Evolutionary conservation across 192 early-diverging fungal genomes (phyloP).

Genomic region (Entomortierella lignicola): DNA sequence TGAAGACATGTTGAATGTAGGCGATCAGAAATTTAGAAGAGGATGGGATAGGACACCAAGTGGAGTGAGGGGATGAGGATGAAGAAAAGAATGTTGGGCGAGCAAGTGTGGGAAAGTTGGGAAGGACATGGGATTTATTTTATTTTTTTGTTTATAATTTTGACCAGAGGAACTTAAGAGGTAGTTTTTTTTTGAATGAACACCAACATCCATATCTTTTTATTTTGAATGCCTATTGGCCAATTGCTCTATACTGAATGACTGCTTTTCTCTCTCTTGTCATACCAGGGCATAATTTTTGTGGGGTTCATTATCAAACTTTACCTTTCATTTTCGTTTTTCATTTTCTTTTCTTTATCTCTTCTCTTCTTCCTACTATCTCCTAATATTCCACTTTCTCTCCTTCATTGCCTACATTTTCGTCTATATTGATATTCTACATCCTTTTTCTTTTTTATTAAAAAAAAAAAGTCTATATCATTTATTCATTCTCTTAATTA

Average conservation of each 20-base stretch:
- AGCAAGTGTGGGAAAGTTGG: conserved; percentile 8
- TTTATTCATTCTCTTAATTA: too few species aligned
- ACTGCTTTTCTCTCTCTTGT: too few species aligned
- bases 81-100: not conserved
- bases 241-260: too few species aligned
- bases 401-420: not conserved
- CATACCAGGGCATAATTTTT: not conserved
- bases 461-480: too few species aligned
- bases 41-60: not conserved
- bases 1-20: not conserved
- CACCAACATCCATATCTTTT: too few species aligned
- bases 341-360: not conserved
- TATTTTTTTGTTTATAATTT: not conserved
- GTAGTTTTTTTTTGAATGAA: not conserved
- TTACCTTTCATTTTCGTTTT: conserved; percentile 3
- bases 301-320: not conserved
- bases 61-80: not conserved
- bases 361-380: not conserved
- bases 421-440: conserved; percentile 1
- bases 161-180: conserved; percentile 5
- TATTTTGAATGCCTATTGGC: not conserved
- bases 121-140: not conserved
- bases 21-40: not conserved
- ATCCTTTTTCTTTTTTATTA: not conserved
- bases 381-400: not conserved